Evolutionary conservation across 768 basidiomycete species (phyloP), one percentile per base, ranked within the genome.

Genomic region (Auricularia sp.): DNA sequence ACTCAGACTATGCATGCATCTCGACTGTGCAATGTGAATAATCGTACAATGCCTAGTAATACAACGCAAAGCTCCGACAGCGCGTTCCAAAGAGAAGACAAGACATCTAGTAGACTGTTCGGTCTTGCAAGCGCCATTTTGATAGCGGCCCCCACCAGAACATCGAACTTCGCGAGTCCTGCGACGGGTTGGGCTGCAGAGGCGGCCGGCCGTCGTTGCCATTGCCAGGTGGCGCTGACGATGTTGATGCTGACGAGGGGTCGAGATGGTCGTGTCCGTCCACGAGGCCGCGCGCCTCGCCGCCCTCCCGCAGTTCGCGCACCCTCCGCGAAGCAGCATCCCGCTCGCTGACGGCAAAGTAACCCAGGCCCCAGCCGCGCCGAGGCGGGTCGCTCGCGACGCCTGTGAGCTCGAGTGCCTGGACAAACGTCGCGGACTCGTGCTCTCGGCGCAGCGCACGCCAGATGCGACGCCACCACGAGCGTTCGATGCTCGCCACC

Each of bases 121-220:
- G 83, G 70, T 93, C 91, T 68, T 86, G 83, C 68, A 92, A 73
- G 58, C 91, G 78, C 90, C 89, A 92, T 35, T 80, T 79, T 58
- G 81, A 77, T 23, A 92, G 73, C 2, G 90, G 89, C 0, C 88
- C 87, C 88, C 89, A 91, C 86, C 88, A 90, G 85, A 85, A 90
- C 66, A 88, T 66, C 5, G 87, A 88, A 36, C 71, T 71, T 12
- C 69, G 64, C 2, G 58, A 65, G 34, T 64, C 36, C 14, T 64
- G 58, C 36, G 63, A 43, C 62, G 43, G 59, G 47, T 34, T 61
- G 18, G 43, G 44, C 33, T 33, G 62, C 61, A 42, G 4, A 14
- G 39, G 39, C 39, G 39, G 39, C 12, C 8, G 39, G 8, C 39
- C 39, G 12, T 42, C 36, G 39, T 33, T 63, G 21, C 39, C 16